Conservation (phyloP, 192 early-diverging fungal genomes). For the Glomus cerebriforme region DNA sequence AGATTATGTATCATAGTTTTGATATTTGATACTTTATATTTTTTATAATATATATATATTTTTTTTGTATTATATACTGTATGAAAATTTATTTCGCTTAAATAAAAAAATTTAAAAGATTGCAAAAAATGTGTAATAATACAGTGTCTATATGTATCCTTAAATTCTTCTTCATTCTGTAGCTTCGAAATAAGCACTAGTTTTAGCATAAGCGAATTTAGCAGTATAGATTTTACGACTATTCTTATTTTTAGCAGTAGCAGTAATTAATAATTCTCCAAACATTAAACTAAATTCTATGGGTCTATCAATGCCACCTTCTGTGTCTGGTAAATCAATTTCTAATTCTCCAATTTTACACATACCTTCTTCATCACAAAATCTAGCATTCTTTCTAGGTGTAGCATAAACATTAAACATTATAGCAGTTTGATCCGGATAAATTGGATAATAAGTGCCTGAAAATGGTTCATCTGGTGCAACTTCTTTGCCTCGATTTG, state of each 20-base stretch:
- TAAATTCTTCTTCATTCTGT: background rate
- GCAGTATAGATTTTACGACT: background rate
- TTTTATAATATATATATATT: no score
- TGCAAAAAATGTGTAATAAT: no score
- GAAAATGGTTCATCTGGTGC: background rate
- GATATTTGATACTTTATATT: no score
- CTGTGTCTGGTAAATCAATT: background rate
- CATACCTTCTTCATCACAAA: slow-evolving; percentile 15
- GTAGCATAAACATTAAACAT: slow-evolving; percentile 5
- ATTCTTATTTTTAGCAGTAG: background rate
- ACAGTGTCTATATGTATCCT: no score
- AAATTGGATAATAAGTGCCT: background rate
- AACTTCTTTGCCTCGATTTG: background rate
- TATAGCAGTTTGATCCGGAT: background rate
- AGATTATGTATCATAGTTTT: no score
- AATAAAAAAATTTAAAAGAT: no score
- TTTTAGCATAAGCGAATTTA: background rate
- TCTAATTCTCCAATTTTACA: slow-evolving; percentile 6
- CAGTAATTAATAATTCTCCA: background rate
- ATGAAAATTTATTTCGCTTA: no score
- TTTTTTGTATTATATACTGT: no score
- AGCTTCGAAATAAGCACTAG: background rate
- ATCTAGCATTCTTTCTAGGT: background rate
- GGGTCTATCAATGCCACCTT: background rate
- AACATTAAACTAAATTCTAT: slow-evolving; percentile 8